Conservation (phyloP, 441 rosid genomes). For the Erodium texanum region DNA sequence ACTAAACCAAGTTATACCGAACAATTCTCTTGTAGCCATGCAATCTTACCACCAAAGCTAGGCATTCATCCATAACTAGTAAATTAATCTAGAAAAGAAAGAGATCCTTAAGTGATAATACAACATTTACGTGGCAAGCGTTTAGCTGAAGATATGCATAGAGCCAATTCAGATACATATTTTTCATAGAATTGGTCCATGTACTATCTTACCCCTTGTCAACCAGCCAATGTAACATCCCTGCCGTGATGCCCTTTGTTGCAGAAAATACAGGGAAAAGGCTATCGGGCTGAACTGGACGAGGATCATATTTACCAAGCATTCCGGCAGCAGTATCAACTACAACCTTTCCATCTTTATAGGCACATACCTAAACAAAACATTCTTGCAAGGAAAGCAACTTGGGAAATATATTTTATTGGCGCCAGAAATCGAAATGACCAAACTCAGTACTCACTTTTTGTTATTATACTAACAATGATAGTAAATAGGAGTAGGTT, state of each 20-base stretch:
- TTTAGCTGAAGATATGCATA: no score
- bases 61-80: no score
- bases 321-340: constrained; percentile 97
- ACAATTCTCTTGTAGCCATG: no score
- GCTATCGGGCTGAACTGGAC: constrained; percentile 92
- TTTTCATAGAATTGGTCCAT: no score
- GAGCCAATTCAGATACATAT: no score
- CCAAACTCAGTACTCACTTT: neutral
- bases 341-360: constrained; percentile 86
- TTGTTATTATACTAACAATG: neutral
- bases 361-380: constrained; percentile 74
- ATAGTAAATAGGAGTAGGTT: no score
- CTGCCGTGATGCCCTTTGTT: constrained; percentile 89
- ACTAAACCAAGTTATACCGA: no score
- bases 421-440: neutral
- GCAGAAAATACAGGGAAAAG: constrained; percentile 87
- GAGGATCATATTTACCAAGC: constrained; percentile 93
- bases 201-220: constrained; percentile 57
- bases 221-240: constrained; percentile 87
- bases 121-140: no score
- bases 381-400: neutral
- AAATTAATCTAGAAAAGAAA: neutral
- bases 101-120: neutral
- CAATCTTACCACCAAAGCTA: no score
- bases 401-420: neutral